Base-by-base conservation (phyloP, 2,329 filamentous ascomycete species). In the Phaeosphaeriaceae sp. region DNA sequence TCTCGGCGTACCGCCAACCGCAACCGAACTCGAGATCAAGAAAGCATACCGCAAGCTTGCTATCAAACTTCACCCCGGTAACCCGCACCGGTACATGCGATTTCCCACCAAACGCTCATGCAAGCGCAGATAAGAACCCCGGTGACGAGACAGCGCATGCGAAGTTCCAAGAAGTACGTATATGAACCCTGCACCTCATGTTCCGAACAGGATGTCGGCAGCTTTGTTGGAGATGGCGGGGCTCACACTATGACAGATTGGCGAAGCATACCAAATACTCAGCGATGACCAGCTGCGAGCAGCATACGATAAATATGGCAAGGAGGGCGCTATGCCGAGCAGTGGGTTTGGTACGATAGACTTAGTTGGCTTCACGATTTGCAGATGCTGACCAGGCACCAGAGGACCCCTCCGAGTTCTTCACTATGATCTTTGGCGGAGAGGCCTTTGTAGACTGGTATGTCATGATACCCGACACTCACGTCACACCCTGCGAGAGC, bases 361-460 rank as follows among this genome's bases (percentile, higher is more conserved):
- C 5, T 15, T 31, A 1, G 3, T 6, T 5, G 27, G 25, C 17
- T 31, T 33, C 19, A 44, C 9, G 7, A 46, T 44, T 4, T 69
- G 36, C 56, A n/a, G 36, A 24, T 47, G 62, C 68, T 73, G 51
- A 71, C 60, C 45, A 46, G 53, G 47, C n/a, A 24, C 54, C 73
- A 87, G 87, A 90, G 83, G 95, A 99, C 77, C 95, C 95, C 1
- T 86, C 93, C 64, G 95, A 99, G 80, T 99, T 99, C 85, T 99
- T 99, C 81, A 91, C 91, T 72, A 96, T 93, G 83, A 99, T 99
- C 69, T 99, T 99, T 75, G 95, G 95, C 68, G 95, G 95, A 60
- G 94, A 97, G 70, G 93, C 94, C 13, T 99, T 99, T 73, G 84
- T 90, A 60, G 94, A 99, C 82, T 92, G 95, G 79, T 80, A 75